Conservation (phyloP, 371 early-diverging fungal species). For the Capillidium rhysosporum region DNA sequence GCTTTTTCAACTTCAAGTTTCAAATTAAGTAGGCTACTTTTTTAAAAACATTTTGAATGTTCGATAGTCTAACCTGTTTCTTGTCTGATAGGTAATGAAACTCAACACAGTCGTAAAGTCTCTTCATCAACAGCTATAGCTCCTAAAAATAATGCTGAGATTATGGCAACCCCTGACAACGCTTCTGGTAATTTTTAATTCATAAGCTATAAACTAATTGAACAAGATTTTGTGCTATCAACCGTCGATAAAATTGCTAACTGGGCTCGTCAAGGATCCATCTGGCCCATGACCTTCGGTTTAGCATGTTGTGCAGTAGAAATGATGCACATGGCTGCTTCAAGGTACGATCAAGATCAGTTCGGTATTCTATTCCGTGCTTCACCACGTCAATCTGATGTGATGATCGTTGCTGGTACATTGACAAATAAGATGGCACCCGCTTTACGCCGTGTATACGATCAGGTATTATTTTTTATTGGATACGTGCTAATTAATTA, state of each 20-base stretch:
- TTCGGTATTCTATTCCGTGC: slow-evolving; percentile 95
- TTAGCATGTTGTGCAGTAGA: slow-evolving; percentile 94
- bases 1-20: too few relatives aligned
- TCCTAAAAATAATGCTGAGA: slow-evolving; percentile 1
- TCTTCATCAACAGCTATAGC: not conserved
- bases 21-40: too few relatives aligned
- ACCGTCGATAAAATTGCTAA: slow-evolving; percentile 81
- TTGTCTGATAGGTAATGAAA: not conserved
- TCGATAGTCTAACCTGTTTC: too few relatives aligned
- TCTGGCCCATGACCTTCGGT: slow-evolving; percentile 98
- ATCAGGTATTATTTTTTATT: slow-evolving; percentile 31
- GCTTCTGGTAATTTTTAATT: not conserved
- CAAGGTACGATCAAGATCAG: slow-evolving; percentile 96
- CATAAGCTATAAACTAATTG: not conserved
- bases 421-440: slow-evolving; percentile 99
- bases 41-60: too few relatives aligned
- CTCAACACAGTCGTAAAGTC: not conserved
- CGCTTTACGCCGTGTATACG: slow-evolving; percentile 87
- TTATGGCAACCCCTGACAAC: slow-evolving; percentile 3
- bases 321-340: slow-evolving; percentile 97
- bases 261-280: slow-evolving; percentile 85
- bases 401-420: slow-evolving; percentile 97
- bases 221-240: slow-evolving; percentile 48
- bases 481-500: slow-evolving; percentile 13
- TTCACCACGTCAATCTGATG: slow-evolving; percentile 93